phyloP scores from a whole-genome alignment of 495 filamentous ascomycete genomes.

The Chaetomium fimeti region DNA sequence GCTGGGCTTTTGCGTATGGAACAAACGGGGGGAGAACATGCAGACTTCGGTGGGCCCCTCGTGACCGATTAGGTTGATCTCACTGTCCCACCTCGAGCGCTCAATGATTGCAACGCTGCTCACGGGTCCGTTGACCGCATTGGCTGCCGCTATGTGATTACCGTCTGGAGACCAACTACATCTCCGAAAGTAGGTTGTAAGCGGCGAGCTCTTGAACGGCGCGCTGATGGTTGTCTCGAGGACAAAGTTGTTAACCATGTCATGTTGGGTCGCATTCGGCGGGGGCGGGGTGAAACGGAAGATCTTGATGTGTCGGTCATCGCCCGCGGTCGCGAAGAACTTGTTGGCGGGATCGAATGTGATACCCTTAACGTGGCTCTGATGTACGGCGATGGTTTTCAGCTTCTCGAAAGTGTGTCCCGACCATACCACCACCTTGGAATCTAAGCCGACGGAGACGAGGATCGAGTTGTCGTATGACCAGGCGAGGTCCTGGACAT shows the following conservation, averaged over 20 bases:
- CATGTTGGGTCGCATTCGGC: conserved; percentile 89
- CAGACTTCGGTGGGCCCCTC: conserved; percentile 97
- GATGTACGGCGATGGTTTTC: conserved; percentile 84
- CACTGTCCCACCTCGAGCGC: conserved; percentile 86
- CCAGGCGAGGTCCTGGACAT: conserved; percentile 98
- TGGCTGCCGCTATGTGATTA: conserved; percentile 93
- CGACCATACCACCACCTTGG: conserved; percentile 97
- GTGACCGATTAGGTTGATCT: conserved; percentile 96
- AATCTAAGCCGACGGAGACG: conserved; percentile 94
- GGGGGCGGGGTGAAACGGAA: conserved; percentile 89
- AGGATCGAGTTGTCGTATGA: conserved; percentile 93
- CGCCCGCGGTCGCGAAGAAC: conserved; percentile 96
- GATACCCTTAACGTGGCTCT: conserved; percentile 97
- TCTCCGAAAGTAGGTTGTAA: conserved; percentile 95
- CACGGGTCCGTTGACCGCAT: conserved; percentile 94
- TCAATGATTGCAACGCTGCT: conserved; percentile 96
- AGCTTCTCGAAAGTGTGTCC: conserved; percentile 97
- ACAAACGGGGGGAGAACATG: conserved; percentile 90
- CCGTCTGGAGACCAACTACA: conserved; percentile 98
- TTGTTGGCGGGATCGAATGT: conserved; percentile 99
- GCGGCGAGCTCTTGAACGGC: conserved; percentile 82
- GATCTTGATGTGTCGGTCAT: conserved; percentile 94
- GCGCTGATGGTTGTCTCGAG: conserved; percentile 81
- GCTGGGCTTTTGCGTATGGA: conserved; percentile 64
- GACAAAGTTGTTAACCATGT: conserved; percentile 92